Conservation (phyloP, 768 basidiomycete genomes). For the Leccinum olivaceopallidum region DNA sequence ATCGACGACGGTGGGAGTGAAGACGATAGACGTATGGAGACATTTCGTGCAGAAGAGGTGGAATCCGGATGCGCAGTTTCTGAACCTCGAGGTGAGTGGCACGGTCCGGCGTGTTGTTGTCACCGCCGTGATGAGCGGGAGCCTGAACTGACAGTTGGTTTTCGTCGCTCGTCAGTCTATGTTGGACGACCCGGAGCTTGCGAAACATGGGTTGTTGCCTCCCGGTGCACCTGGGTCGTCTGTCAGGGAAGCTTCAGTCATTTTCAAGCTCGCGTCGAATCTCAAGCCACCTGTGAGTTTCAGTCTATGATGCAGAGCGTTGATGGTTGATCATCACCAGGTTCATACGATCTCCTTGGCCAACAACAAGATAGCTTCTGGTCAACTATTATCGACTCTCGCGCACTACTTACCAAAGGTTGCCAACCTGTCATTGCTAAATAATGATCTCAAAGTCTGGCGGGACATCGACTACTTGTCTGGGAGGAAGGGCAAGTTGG, state of each 20-base stretch:
- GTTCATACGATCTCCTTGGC: constrained; percentile 84
- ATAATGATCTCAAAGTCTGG: constrained; percentile 69
- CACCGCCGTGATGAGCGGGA: background rate
- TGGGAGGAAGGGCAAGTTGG: constrained; percentile 55
- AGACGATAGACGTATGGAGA: constrained; percentile 67
- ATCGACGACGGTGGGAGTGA: constrained; percentile 30
- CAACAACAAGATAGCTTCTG: constrained; percentile 66
- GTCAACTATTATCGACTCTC: constrained; percentile 60
- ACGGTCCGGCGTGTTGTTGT: background rate
- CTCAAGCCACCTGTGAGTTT: constrained; percentile 69
- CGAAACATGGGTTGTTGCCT: constrained; percentile 65
- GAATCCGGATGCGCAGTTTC: constrained; percentile 64
- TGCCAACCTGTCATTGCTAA: constrained; percentile 76
- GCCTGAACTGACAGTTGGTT: constrained; percentile 3
- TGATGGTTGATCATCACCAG: constrained; percentile 32
- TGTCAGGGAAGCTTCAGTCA: constrained; percentile 69
- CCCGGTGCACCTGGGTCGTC: constrained; percentile 70
- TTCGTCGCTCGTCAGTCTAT: constrained; percentile 55
- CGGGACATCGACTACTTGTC: constrained; percentile 71
- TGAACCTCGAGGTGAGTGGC: constrained; percentile 78
- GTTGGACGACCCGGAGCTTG: constrained; percentile 73
- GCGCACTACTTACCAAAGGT: constrained; percentile 77
- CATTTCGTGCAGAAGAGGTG: constrained; percentile 74
- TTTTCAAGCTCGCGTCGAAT: constrained; percentile 84
- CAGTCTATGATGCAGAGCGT: background rate